Evolutionary conservation across 2,329 filamentous ascomycete species (phyloP).

Genomic region (Aspergillus sp.): DNA sequence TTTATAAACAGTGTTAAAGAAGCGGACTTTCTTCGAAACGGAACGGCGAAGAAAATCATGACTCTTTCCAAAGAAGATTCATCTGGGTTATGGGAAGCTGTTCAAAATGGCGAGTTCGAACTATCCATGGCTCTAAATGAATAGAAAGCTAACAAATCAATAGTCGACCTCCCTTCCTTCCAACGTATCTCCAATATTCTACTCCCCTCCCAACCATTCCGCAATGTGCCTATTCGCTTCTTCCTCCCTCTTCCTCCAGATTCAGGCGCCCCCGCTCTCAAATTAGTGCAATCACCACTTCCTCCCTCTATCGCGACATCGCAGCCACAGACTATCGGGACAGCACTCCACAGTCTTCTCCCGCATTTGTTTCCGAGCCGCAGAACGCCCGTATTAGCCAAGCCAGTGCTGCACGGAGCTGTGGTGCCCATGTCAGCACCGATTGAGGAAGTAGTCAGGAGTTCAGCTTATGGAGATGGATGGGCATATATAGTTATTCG

Average conservation of each 20-base stretch:
- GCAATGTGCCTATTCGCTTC: constrained; percentile 77
- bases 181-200: constrained; percentile 71
- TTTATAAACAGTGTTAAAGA: constrained; percentile 67
- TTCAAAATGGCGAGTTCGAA: constrained; percentile 57
- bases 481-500: constrained; percentile 79
- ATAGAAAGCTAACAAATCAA: background rate
- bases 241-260: constrained; percentile 69
- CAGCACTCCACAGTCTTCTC: constrained; percentile 66
- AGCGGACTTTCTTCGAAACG: constrained; percentile 82
- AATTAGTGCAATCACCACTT: constrained; percentile 69
- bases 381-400: constrained; percentile 74
- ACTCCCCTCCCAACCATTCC: constrained; percentile 61
- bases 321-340: constrained; percentile 64
- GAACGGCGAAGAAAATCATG: constrained; percentile 86
- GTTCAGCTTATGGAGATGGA: constrained; percentile 82
- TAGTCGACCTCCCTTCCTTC: constrained; percentile 68
- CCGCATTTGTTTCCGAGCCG: constrained; percentile 82
- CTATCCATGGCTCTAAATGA: background rate
- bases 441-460: constrained; percentile 74
- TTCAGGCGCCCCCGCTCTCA: constrained; percentile 44
- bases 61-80: constrained; percentile 77
- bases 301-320: constrained; percentile 41
- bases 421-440: constrained; percentile 72
- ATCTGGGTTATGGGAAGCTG: constrained; percentile 72
- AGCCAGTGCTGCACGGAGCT: constrained; percentile 78